Base-by-base conservation (phyloP, 1,139 yeast genomes). In the Waltiozyma sp. region DNA sequence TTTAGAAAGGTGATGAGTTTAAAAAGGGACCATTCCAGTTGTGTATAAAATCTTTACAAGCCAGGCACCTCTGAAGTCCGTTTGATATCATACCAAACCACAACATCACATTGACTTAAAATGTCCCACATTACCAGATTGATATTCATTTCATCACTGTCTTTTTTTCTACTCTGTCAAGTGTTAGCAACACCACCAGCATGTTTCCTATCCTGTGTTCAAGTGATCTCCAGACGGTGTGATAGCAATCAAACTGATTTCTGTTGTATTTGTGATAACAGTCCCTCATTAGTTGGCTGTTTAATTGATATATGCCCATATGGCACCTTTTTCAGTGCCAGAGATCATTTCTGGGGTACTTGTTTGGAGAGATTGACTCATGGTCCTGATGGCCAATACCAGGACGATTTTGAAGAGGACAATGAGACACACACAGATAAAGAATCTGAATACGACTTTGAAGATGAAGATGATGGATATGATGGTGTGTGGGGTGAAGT, bases 281-380 rank as follows among this genome's bases (percentile, higher is more conserved):
- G 66, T 43, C 65, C 63, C 14, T 49, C 62, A 9, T 49, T 71
- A n/a, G 54, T 70, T 37, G 69, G 68, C 14, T 75, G 80, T 51
- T 55, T 73, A 39, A 67, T 63, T 19, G 75, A 70, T 47, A 62
- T 63, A 13, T 73, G 80, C 52, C 74, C 76, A 0, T 66, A 62
- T 48, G 76, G 77, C 1, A 61, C 57, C 24, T 74, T 68, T 52
- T 60, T 68, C 42, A 62, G 73, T 31, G 70, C 77, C 19, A 63
- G 79, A 57, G 79, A 74, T 51, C 80, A 75, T 54, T 75, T 58
- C 47, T 59, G 69, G 51, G 80, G 79, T 1, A 72, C 78, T 3
- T 75, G 80, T 48, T 54, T 69, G 46, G 79, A 73, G 53, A 69
- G 56, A 53, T 49, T 58, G 50, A 13, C 47, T 46, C 46, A 54